A percentile compares a stretch with the other conserved stretches of the same genome.
phyloP scores from a whole-genome alignment of 1,284 basidiomycete genomes.

The Meira miltonrushii region DNA sequence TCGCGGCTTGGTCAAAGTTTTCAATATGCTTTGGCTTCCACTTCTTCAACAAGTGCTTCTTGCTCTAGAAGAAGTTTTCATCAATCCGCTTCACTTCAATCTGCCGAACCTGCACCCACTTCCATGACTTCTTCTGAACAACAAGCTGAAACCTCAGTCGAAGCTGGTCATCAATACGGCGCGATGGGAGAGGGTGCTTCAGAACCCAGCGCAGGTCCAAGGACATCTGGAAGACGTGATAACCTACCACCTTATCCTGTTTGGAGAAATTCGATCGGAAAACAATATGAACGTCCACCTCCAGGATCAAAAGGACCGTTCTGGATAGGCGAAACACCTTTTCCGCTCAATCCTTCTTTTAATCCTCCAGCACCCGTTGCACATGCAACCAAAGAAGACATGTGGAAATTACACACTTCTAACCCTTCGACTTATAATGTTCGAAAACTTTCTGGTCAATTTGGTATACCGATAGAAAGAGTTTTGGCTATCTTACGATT shows the following conservation, averaged over 20 bases:
- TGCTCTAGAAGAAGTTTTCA: too few species aligned
- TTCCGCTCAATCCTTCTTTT: conserved; percentile 49
- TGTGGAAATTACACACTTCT: conserved; percentile 40
- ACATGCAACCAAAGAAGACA: conserved; percentile 35
- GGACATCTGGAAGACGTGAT: too few species aligned
- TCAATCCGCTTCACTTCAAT: too few species aligned
- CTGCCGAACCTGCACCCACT: too few species aligned
- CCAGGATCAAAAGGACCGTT: conserved; percentile 2
- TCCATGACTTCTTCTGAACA: too few species aligned
- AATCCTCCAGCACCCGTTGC: conserved; percentile 42
- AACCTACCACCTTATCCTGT: conserved; percentile 4
- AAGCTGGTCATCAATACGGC: too few species aligned
- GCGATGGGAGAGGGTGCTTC: too few species aligned
- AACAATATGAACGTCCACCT: conserved; percentile 5
- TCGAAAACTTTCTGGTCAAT: conserved; percentile 39
- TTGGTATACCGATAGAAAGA: conserved; percentile 35
- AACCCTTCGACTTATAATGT: conserved; percentile 40
- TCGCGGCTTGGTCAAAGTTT: too few species aligned
- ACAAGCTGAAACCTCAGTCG: too few species aligned
- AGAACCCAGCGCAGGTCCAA: too few species aligned
- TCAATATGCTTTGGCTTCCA: too few species aligned
- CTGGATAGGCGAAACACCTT: conserved; percentile 21
- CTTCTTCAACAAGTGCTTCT: too few species aligned
- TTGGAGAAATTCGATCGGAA: neutral
- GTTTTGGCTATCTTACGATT: conserved; percentile 44